phyloP scores from a whole-genome alignment of 1,139 yeast genomes.

The Nadsonia commutata region DNA sequence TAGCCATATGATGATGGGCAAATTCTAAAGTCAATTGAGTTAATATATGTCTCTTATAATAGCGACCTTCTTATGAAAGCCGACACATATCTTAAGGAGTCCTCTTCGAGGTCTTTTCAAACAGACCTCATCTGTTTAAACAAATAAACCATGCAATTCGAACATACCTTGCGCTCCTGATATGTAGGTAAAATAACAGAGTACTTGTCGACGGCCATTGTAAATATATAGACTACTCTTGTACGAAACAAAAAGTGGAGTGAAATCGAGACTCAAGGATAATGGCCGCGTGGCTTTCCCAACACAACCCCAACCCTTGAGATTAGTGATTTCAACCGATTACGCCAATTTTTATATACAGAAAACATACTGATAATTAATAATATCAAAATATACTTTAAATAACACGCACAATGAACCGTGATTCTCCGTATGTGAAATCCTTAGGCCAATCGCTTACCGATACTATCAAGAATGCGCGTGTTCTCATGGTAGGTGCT shows the following conservation, averaged over 20 bases:
- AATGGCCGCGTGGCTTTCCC: neutral
- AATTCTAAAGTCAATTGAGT: constrained; percentile 22
- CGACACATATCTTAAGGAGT: too few species aligned
- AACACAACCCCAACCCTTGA: neutral
- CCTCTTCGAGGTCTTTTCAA: too few species aligned
- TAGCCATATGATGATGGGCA: constrained; percentile 61
- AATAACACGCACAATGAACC: too few species aligned
- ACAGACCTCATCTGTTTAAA: too few species aligned
- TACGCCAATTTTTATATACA: too few species aligned
- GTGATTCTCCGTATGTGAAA: constrained; percentile 1
- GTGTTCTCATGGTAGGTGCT: constrained; percentile 81
- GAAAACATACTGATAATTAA: too few species aligned
- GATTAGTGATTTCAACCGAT: too few species aligned
- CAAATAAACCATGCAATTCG: neutral
- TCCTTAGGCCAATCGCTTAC: constrained; percentile 1
- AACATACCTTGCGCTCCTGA: constrained; percentile 43
- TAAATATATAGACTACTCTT: too few species aligned
- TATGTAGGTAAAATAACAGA: constrained; percentile 70
- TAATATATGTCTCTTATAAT: neutral
- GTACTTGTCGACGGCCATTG: constrained; percentile 35
- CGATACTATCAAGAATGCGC: neutral
- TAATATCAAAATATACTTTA: too few species aligned
- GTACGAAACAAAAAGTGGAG: too few species aligned
- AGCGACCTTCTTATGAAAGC: too few species aligned
- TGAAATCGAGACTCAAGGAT: neutral